Evolutionary conservation across 257 asterid genomes (phyloP).

Genomic region (Solanum raphanifolium): DNA sequence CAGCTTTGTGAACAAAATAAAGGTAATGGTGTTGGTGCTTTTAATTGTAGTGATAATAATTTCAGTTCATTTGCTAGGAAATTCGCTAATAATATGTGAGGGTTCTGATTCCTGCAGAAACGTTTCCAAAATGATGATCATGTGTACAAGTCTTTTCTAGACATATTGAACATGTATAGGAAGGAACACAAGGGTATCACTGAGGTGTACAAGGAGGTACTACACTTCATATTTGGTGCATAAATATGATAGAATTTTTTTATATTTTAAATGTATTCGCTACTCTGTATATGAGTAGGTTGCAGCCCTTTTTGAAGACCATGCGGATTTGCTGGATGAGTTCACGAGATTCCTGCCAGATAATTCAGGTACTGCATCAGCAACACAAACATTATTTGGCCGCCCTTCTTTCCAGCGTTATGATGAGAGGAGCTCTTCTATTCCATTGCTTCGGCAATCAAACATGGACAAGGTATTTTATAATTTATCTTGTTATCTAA

Average conservation of each 20-base stretch:
- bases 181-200: conserved; percentile 58
- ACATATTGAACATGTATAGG: conserved; percentile 60
- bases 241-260: neutral
- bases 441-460: conserved; percentile 41
- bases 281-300: conserved; percentile 27
- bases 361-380: conserved; percentile 45
- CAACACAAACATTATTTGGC: conserved; percentile 32
- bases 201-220: conserved; percentile 61
- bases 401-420: conserved; percentile 34
- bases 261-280: neutral
- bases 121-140: conserved; percentile 59
- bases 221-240: neutral
- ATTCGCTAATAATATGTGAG: neutral
- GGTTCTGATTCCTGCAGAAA: conserved; percentile 27
- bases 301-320: conserved; percentile 45
- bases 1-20: conserved; percentile 58
- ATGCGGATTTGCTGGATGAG: conserved; percentile 69
- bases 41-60: neutral
- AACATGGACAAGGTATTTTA: conserved; percentile 44
- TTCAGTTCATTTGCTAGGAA: neutral
- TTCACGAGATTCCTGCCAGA: conserved; percentile 71
- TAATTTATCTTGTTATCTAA: neutral
- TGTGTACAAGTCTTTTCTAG: conserved; percentile 59
- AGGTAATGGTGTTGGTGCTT: conserved; percentile 25
- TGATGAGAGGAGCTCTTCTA: conserved; percentile 54